Evolutionary conservation across 176 grass and related monocot species (phyloP).

Genomic region (Aechmea fasciata): DNA sequence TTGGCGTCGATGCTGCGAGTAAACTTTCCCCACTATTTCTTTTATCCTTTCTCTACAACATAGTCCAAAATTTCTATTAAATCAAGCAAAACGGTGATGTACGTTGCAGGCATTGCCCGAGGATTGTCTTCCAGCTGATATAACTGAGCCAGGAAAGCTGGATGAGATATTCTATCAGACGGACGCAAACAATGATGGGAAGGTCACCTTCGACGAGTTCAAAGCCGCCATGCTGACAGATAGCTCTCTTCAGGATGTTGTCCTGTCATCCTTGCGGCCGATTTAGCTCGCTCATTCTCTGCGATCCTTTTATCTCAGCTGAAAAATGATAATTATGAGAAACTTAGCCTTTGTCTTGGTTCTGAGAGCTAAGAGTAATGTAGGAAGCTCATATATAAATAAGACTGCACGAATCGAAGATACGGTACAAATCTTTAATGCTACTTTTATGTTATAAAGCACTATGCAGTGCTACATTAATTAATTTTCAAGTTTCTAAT

Average conservation of each 20-base stretch:
- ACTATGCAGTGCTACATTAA: too few species aligned
- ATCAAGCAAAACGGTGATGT: not conserved
- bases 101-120: conserved; percentile 42
- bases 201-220: conserved; percentile 68
- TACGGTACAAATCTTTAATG: too few species aligned
- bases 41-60: not conserved
- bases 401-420: too few species aligned
- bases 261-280: conserved; percentile 48
- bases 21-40: not conserved
- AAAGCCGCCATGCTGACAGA: conserved; percentile 65
- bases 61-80: not conserved
- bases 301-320: too few species aligned
- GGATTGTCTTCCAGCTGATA: conserved; percentile 56
- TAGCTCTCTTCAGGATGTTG: conserved; percentile 56
- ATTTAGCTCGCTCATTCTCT: not conserved
- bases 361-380: too few species aligned
- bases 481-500: too few species aligned
- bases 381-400: too few species aligned
- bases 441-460: too few species aligned
- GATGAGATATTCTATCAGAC: conserved; percentile 66
- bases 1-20: conserved; percentile 69
- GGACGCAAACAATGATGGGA: conserved; percentile 49
- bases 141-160: conserved; percentile 62
- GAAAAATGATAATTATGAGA: too few species aligned
- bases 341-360: too few species aligned